Evolutionary conservation across 2,329 filamentous ascomycete species (phyloP), one percentile per base, ranked within the genome.

Genomic region (Chaetothyriales sp.): DNA sequence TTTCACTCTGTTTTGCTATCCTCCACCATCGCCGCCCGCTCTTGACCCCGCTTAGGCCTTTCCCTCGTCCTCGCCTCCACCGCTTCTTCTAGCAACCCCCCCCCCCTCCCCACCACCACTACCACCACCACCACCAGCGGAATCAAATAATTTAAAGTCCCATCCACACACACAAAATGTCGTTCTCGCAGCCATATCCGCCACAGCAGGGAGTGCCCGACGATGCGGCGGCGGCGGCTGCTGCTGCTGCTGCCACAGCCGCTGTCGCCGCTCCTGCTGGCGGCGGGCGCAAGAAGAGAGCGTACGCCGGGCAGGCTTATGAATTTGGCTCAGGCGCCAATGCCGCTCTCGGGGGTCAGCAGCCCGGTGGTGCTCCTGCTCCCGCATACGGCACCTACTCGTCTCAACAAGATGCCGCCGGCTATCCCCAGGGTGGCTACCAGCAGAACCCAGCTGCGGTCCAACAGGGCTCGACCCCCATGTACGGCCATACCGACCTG

Each of bases 231-330:
- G 56, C 44, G 68, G 71, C 57, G 71, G 74, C 64, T 70, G 67
- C 57, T 73, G 76, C 58, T 68, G 62, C 51, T 64, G 67, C 28
- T 2, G 8, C 28, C 28, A 8, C 28, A 55, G 70, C 70, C 58
- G 64, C 65, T 43, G 56, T 65, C 50, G 57, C 59, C n/a, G 49
- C 52, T 26, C 45, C 48, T 36, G 48, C 57, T 48, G 58, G 58
- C 51, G 68, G 62, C 51, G 66, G 66, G 44, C 66, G 61, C 73
- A 95, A 95, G 79, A 95, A 94, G 78, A 79, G 88, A 73, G 83
- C 85, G 51, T 96, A 96, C 72, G 92, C 92, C 50, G 86, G 86
- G 51, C 85, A 93, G 68, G 90, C 90, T 45, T 98, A 94, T 68
- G 90, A 94, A 53, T 92, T 96, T 61, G 87, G 85, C 48, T 77